Conservation (phyloP, 176 grass and related monocot species). For the Aegilops longissima region DNA sequence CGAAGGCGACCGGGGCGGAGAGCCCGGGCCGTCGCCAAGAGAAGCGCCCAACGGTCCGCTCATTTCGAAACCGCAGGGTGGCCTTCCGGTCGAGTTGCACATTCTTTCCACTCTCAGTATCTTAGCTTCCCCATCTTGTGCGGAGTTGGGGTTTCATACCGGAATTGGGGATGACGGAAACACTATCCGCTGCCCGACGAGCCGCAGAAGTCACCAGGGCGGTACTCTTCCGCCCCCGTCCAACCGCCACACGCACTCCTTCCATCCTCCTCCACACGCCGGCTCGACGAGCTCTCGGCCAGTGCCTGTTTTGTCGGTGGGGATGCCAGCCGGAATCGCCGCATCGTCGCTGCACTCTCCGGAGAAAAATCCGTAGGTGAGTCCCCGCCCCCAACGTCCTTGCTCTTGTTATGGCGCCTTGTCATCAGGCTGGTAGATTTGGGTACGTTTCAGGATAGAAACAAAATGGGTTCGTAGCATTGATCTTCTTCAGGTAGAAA, state of each 20-base stretch:
- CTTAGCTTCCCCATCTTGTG: background rate
- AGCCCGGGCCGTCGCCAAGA: too few species aligned
- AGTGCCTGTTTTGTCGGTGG: background rate
- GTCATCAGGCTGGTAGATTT: background rate
- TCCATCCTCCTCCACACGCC: background rate
- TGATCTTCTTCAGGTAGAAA: background rate
- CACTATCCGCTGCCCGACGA: background rate
- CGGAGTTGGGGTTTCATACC: background rate
- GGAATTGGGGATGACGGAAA: background rate
- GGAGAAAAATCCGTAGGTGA: background rate
- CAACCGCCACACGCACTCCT: too few species aligned
- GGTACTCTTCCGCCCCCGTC: too few species aligned
- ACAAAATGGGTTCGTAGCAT: background rate
- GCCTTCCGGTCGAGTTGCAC: too few species aligned
- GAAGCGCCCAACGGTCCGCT: too few species aligned
- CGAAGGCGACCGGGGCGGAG: too few species aligned
- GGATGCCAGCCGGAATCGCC: background rate
- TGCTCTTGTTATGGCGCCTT: background rate
- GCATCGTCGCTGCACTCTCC: background rate
- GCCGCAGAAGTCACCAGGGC: too few species aligned
- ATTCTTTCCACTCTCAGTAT: too few species aligned
- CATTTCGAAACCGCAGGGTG: too few species aligned
- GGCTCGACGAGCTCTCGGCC: background rate
- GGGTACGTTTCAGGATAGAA: background rate
- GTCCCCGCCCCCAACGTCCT: background rate